Evolutionary conservation across 148 eudicot species (phyloP), one percentile per base, ranked within the genome.

Genomic region (Rhododendron kiyosumense): DNA sequence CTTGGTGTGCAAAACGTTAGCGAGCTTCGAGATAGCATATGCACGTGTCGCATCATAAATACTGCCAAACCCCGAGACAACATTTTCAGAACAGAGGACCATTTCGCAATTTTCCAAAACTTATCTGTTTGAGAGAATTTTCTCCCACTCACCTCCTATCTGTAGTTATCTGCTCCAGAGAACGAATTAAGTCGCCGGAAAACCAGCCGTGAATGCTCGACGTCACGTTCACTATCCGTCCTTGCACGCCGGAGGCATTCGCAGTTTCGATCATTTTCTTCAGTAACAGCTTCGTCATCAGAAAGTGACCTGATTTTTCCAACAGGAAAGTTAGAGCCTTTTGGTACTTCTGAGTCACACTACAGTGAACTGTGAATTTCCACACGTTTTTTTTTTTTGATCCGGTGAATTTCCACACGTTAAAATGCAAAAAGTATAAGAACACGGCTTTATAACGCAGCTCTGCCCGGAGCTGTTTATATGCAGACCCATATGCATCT

Each of bases 21-120:
- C 98, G 20, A 96, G 96, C 93, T 96, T 96, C 43, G 98, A 96
- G 84, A 95, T 89, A 83, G 98, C 93, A 89, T 96, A 96, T 11
- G 99, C 99, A 88, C 99, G 98, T 87, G 99, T 92, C 43, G 95
- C 95, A 85, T 96, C 96, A 87, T 95, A 96, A 28, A 92, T 78
- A 78, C 96, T 94, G 91, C 32, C 49, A 15, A 69, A 87, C 32
- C 24, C 78, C 80, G 1, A 77, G 51, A 77, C 26, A 77, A 77
- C 11, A 7, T 5, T 75, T 34, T 75, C 48, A 17, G 20, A 78
- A 65, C 73, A 65, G 73, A 65, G 73, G 32, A 65, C 73, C 15
- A 41, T 9, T 43, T 32, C 34, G 51, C 86, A 12, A 54, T 36
- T 75, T 52, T 76, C 17, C 14, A 84, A 61, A 24, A 80, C 14